phyloP scores from a whole-genome alignment of 2,329 filamentous ascomycete species.

The Aureobasidium zeae region DNA sequence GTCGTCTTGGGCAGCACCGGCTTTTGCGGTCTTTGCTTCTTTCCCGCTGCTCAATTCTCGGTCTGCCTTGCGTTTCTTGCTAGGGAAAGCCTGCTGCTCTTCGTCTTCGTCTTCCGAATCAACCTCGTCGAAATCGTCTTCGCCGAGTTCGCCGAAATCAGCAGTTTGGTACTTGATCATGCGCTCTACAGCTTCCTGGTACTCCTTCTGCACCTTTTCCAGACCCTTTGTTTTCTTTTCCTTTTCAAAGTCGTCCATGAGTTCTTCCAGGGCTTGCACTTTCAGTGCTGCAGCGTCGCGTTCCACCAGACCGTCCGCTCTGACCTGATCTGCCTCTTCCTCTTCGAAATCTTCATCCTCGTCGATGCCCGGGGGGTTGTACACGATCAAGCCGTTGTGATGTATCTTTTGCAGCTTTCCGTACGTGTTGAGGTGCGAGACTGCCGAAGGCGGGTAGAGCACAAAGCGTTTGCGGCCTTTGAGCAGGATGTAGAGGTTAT shows the following conservation, averaged over 20 bases:
- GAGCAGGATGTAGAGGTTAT: slow-evolving; percentile 12
- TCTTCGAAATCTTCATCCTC: not conserved
- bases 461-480: slow-evolving; percentile 13
- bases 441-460: slow-evolving; percentile 5
- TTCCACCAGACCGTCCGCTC: slow-evolving; percentile 11
- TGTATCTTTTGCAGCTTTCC: slow-evolving; percentile 7
- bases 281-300: slow-evolving; percentile 6
- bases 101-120: slow-evolving; percentile 10
- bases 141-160: slow-evolving; percentile 5
- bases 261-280: slow-evolving; percentile 9
- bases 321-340: slow-evolving; percentile 3
- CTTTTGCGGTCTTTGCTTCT: not conserved
- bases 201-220: not conserved
- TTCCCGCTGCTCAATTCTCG: not conserved
- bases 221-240: not conserved
- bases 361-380: slow-evolving; percentile 4
- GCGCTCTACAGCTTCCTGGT: slow-evolving; percentile 4
- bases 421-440: slow-evolving; percentile 1
- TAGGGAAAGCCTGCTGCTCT: not conserved
- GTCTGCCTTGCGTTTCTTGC: not conserved
- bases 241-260: not conserved
- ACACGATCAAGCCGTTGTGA: slow-evolving; percentile 10
- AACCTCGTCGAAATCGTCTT: slow-evolving; percentile 7
- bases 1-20: not conserved
- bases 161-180: slow-evolving; percentile 8